Percentiles rank a stretch among this genome's conserved stretches.
Evolutionary conservation across 1,284 basidiomycete species (phyloP).

Genomic region (Ceratobasidium sp.): DNA sequence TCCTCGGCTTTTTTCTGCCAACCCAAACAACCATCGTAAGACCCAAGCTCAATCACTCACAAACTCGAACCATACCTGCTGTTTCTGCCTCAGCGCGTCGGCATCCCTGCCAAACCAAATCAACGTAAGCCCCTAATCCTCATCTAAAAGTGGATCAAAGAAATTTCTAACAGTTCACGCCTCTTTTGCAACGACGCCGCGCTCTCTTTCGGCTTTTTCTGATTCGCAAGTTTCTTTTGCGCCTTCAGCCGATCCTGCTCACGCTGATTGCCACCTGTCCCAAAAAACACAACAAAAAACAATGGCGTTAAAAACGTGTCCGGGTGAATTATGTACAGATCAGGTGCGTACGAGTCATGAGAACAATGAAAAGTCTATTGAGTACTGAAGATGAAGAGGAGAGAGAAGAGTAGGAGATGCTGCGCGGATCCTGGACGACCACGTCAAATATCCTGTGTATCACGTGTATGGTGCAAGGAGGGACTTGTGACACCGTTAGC

Average conservation of each 20-base stretch:
- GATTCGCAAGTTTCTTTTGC: conserved; percentile 69
- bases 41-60: neutral
- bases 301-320: neutral
- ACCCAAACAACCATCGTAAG: too few relatives aligned
- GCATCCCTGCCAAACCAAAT: conserved; percentile 66
- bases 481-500: neutral
- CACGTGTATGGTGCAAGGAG: too few relatives aligned
- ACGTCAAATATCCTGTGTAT: too few relatives aligned
- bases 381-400: neutral
- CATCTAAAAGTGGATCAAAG: neutral
- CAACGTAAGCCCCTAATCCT: neutral
- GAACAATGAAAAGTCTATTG: neutral
- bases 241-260: conserved; percentile 76
- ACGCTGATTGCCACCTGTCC: conserved; percentile 84
- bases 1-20: conserved; percentile 36
- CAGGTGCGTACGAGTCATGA: conserved; percentile 40
- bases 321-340: neutral
- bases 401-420: neutral
- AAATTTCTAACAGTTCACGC: conserved; percentile 72
- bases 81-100: conserved; percentile 75
- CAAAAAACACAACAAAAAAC: too few relatives aligned
- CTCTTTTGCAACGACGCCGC: conserved; percentile 68
- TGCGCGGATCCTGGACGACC: too few relatives aligned
- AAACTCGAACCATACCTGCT: conserved; percentile 63
- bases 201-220: conserved; percentile 67